Evolutionary conservation across 768 basidiomycete genomes (phyloP).

Genomic region (Leccinum obscurum): DNA sequence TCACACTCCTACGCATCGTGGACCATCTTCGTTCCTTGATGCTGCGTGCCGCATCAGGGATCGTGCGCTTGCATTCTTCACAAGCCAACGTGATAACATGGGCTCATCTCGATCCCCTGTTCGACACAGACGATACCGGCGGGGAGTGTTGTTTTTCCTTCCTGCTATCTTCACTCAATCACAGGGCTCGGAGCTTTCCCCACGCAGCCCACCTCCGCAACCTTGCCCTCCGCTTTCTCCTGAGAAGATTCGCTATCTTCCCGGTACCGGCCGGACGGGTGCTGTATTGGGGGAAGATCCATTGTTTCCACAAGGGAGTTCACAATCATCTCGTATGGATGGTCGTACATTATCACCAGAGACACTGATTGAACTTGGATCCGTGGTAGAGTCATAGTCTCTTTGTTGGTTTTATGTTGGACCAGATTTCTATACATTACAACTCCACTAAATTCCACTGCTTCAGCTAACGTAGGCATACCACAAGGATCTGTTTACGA

Average conservation of each 20-base stretch:
- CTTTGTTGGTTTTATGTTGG: conserved; percentile 8
- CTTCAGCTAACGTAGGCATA: conserved; percentile 30
- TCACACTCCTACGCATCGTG: conserved; percentile 39
- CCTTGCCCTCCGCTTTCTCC: conserved; percentile 31
- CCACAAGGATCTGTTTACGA: conserved; percentile 15
- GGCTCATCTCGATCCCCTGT: conserved; percentile 47
- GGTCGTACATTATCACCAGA: conserved; percentile 30
- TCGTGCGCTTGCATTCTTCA: conserved; percentile 48
- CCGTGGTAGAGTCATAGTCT: conserved; percentile 22
- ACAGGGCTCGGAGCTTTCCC: conserved; percentile 30
- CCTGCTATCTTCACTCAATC: conserved; percentile 72
- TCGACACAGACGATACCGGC: conserved; percentile 47
- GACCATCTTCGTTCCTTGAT: conserved; percentile 45
- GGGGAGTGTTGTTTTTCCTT: conserved; percentile 77
- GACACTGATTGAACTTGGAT: conserved; percentile 32
- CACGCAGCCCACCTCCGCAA: conserved; percentile 34
- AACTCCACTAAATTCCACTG: conserved; percentile 30
- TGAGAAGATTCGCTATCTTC: conserved; percentile 47
- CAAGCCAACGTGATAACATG: conserved; percentile 37
- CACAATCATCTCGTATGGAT: conserved; percentile 31
- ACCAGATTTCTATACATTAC: conserved; percentile 24
- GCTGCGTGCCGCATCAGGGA: conserved; percentile 57
- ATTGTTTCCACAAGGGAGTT: conserved; percentile 29
- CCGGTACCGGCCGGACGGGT: conserved; percentile 37
- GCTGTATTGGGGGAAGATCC: conserved; percentile 20